Evolutionary conservation across 306 rosid genomes (phyloP), one percentile per base, ranked within the genome.

Genomic region (Vicia faba): DNA sequence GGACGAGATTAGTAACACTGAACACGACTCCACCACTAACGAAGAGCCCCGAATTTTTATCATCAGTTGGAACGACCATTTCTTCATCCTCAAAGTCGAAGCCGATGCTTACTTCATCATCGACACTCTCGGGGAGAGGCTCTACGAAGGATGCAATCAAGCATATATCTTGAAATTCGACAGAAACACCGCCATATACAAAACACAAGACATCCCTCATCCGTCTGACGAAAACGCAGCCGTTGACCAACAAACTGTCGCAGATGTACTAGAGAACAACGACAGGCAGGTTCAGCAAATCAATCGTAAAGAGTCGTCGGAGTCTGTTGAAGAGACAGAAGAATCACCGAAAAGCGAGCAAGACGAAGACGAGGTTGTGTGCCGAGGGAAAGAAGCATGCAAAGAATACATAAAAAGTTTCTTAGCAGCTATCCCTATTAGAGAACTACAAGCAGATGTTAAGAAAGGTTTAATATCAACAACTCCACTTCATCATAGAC

Each of bases 41-140:
- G 74, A 66, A 11, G 92, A 87, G 73, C 85, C 97, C n/a, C 85
- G 74, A 46, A 78, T 95, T 75, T 95, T 80, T 31, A 84, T 95
- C 23, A 92, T 95, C 45, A 86, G 99, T 75, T 95, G 99, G 99
- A 95, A 95, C 64, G 99, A 95, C 65, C 99, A 95, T 81, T 95
- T 95, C 81, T 95, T 95, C 87, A 80, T 95, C 76, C 99, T 95
- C 57, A 95, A 88, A 86, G 91, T 91, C 38, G 99, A 95, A 75
- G 63, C 84, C 0, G 97, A 95, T 33, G 91, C 97, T 46, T 95
- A 86, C 75, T 91, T 69, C 82, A 91, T 95, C 66, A 86, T 95
- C 11, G 99, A 95, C 78, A 95, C 99, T 0, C 76, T 95, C 54
- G 99, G 99, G 38, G 99, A 95, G 87, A 85, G 99, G 84, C 92